Conservation (phyloP, 495 filamentous ascomycete species). For the Hyphodiscus hymeniophilus region DNA sequence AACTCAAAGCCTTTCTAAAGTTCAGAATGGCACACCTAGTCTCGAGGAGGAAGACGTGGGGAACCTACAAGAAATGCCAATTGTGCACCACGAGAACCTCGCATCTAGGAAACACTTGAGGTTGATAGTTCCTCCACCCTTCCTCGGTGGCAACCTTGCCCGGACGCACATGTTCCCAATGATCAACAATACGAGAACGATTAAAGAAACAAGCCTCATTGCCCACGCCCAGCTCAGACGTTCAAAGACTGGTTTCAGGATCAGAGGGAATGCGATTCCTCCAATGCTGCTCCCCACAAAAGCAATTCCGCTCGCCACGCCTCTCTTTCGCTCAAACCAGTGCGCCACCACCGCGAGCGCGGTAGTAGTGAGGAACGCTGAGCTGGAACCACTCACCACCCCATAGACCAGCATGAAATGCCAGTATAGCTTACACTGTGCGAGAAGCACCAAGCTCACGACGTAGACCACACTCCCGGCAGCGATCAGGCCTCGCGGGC, state of each 20-base stretch:
- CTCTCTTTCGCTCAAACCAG: slow-evolving; percentile 54
- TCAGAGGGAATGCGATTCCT: slow-evolving; percentile 52
- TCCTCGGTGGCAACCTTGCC: slow-evolving; percentile 39
- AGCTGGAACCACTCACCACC: slow-evolving; percentile 45
- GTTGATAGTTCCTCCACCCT: slow-evolving; percentile 34
- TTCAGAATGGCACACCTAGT: slow-evolving; percentile 8
- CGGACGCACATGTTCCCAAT: slow-evolving; percentile 46
- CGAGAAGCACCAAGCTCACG: slow-evolving; percentile 8
- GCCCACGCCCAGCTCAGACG: slow-evolving; percentile 49
- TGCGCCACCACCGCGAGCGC: slow-evolving; percentile 53
- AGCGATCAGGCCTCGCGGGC: slow-evolving; percentile 10
- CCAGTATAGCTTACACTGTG: slow-evolving; percentile 47
- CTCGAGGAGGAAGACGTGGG: neutral
- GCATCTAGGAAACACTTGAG: slow-evolving; percentile 45
- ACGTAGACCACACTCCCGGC: slow-evolving; percentile 12
- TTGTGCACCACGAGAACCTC: slow-evolving; percentile 44
- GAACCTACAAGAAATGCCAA: slow-evolving; percentile 46
- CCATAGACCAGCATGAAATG: slow-evolving; percentile 58
- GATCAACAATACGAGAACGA: slow-evolving; percentile 43
- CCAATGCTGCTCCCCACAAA: slow-evolving; percentile 52
- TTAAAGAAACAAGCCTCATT: slow-evolving; percentile 50
- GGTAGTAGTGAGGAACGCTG: slow-evolving; percentile 51
- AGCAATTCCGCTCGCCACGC: slow-evolving; percentile 56
- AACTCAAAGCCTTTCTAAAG: slow-evolving; percentile 36
- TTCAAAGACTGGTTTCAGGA: slow-evolving; percentile 40